Evolutionary conservation across 176 grass and related monocot genomes (phyloP).

Genomic region (Carex littledalei): DNA sequence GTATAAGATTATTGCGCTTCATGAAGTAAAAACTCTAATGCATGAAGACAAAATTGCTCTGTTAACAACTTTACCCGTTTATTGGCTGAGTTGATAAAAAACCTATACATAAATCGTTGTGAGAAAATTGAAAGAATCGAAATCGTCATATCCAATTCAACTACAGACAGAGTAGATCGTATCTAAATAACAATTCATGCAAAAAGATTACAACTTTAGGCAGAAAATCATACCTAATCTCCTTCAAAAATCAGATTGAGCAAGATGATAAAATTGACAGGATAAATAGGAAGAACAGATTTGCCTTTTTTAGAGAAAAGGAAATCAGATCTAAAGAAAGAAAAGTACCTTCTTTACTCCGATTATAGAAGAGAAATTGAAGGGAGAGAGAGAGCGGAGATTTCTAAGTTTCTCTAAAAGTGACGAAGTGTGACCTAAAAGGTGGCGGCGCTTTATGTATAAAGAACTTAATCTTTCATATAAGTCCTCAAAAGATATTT

Average conservation of each 20-base stretch:
- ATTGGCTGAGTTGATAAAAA: neutral
- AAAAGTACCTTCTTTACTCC: neutral
- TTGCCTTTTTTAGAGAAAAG: neutral
- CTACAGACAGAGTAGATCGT: neutral
- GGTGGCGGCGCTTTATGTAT: constrained; percentile 16
- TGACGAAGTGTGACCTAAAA: neutral
- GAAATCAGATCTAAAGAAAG: constrained; percentile 7
- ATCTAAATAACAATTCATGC: neutral
- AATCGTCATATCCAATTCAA: too few relatives aligned
- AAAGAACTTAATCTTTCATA: neutral
- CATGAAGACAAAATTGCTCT: too few relatives aligned
- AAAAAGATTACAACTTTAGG: neutral
- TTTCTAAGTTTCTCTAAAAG: neutral
- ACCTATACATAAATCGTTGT: neutral
- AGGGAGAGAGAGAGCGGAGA: neutral
- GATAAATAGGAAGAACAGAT: neutral
- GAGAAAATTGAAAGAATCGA: too few relatives aligned
- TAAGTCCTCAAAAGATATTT: neutral
- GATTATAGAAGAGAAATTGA: neutral
- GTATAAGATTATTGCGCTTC: too few relatives aligned
- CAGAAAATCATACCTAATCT: neutral
- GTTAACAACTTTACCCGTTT: too few relatives aligned
- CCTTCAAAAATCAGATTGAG: neutral
- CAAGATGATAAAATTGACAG: neutral
- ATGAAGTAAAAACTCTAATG: too few relatives aligned